Evolutionary conservation across 768 basidiomycete species (phyloP).

Genomic region (Amanita pallidorosea): DNA sequence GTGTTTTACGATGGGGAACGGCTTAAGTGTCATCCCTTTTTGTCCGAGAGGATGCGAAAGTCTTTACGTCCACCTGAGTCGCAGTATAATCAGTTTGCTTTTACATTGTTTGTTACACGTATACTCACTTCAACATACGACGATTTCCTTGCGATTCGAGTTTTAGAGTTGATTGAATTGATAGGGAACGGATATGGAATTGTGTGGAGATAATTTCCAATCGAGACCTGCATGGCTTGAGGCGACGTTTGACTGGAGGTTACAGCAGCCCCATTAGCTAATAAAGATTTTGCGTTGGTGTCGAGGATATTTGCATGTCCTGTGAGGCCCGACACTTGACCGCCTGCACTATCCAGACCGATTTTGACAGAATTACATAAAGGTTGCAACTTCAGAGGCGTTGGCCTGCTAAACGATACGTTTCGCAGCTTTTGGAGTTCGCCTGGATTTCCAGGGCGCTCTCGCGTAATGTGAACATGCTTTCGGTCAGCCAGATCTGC

Average conservation of each 20-base stretch:
- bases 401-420: neutral
- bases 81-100: constrained; percentile 8
- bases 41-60: constrained; percentile 10
- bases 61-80: constrained; percentile 15
- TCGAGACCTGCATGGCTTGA: constrained; percentile 18
- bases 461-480: constrained; percentile 12
- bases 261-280: constrained; percentile 13
- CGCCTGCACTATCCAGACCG: neutral
- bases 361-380: neutral
- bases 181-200: constrained; percentile 36
- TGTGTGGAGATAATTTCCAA: constrained; percentile 15
- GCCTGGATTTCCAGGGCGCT: constrained; percentile 1
- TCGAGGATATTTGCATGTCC: constrained; percentile 13
- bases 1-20: constrained; percentile 17
- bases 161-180: constrained; percentile 20
- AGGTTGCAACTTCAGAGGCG: neutral
- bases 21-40: constrained; percentile 12
- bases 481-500: constrained; percentile 14
- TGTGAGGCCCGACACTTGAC: constrained; percentile 10
- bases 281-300: constrained; percentile 10
- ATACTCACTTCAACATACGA: constrained; percentile 33
- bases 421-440: constrained; percentile 4
- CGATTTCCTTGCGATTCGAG: constrained; percentile 45
- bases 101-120: constrained; percentile 10
- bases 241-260: constrained; percentile 18